Evolutionary conservation across 192 early-diverging fungal species (phyloP).

Genomic region (Umbelopsis vinacea): DNA sequence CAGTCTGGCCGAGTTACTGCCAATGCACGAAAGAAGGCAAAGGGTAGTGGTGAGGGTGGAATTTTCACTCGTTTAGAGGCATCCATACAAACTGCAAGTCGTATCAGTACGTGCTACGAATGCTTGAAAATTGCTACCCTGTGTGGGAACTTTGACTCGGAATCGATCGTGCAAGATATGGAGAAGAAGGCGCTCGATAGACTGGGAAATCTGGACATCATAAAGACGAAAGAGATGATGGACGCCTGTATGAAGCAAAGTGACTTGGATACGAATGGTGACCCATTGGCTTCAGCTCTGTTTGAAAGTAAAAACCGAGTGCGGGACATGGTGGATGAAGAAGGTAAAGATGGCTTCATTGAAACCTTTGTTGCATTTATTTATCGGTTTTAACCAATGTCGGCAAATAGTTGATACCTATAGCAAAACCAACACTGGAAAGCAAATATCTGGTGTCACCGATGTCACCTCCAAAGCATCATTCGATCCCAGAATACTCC

Average conservation of each 20-base stretch:
- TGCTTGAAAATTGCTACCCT: background rate
- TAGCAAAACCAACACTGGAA: background rate
- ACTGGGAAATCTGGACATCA: background rate
- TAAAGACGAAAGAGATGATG: background rate
- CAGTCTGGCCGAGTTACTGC: background rate
- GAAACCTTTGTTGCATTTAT: background rate
- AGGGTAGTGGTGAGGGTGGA: background rate
- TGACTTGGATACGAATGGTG: background rate
- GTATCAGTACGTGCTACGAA: background rate
- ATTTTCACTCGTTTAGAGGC: background rate
- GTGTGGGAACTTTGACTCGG: background rate
- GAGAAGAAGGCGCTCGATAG: background rate
- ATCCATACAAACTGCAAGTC: background rate
- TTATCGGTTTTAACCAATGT: too few species aligned
- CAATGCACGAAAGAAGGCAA: background rate
- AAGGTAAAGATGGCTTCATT: background rate
- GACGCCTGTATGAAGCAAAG: background rate
- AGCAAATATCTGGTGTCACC: background rate
- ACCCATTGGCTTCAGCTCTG: background rate
- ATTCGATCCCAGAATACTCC: background rate
- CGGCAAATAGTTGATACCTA: background rate
- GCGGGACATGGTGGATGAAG: conserved; percentile 1
- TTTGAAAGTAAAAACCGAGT: background rate
- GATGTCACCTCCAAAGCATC: background rate
- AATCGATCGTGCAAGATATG: background rate